Evolutionary conservation across 768 basidiomycete species (phyloP).

Genomic region (Suillus weaverae): DNA sequence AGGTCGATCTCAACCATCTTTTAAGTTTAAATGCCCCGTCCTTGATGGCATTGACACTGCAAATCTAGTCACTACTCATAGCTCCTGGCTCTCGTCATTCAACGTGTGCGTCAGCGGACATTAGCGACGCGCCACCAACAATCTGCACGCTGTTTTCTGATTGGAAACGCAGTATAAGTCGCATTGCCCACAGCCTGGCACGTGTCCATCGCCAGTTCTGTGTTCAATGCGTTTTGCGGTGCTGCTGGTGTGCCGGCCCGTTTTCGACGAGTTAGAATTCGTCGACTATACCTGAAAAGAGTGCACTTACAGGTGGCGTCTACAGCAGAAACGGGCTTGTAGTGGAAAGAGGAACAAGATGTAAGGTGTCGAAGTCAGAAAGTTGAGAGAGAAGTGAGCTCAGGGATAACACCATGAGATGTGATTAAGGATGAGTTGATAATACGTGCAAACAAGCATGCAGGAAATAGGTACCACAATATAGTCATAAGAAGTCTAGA

Average conservation of each 20-base stretch:
- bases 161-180: conserved; percentile 34
- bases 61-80: conserved; percentile 38
- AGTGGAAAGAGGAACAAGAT: neutral
- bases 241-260: neutral
- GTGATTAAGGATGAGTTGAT: neutral
- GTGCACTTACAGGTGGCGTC: conserved; percentile 41
- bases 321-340: neutral
- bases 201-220: conserved; percentile 28
- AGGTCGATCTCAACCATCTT: conserved; percentile 13
- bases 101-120: neutral
- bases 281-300: conserved; percentile 43
- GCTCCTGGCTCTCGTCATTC: conserved; percentile 32
- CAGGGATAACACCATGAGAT: neutral
- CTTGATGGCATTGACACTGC: neutral
- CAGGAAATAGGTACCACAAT: neutral
- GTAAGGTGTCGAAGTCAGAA: neutral
- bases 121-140: neutral
- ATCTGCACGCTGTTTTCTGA: neutral
- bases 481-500: neutral
- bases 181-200: conserved; percentile 42
- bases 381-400: neutral
- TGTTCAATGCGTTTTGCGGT: neutral
- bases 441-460: neutral
- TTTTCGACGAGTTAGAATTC: conserved; percentile 35
- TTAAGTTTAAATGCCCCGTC: neutral